These are phyloP conservation scores for Aspergillus carbonarius DNA, from an alignment of 2,329 filamentous ascomycete species.

Conservation along the genomic window DNA sequence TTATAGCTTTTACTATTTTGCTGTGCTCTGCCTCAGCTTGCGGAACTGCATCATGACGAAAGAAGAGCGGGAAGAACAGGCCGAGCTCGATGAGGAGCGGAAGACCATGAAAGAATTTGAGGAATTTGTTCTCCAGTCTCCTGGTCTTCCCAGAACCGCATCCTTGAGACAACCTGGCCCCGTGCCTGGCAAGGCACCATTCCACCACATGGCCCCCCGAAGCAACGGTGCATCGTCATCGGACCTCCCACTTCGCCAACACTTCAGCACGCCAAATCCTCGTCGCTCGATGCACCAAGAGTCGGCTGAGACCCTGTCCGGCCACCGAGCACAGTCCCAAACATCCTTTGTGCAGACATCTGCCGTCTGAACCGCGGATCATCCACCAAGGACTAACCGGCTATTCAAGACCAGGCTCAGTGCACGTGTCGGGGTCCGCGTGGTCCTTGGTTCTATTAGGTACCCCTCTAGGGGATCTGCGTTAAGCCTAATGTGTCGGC, in stretches of 20 bases:
- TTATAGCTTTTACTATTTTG: constrained; percentile 50
- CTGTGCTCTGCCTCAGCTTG: constrained; percentile 49
- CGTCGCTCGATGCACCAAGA: constrained; percentile 23
- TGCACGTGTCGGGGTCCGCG: neutral
- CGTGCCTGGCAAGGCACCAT: constrained; percentile 40
- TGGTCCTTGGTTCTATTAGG: neutral
- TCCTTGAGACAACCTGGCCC: constrained; percentile 12
- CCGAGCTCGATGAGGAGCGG: constrained; percentile 38
- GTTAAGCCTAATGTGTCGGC: neutral
- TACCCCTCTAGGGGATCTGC: neutral
- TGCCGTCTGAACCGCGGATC: constrained; percentile 22
- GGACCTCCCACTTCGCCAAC: constrained; percentile 43
- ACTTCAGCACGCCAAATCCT: constrained; percentile 27
- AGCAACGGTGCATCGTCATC: constrained; percentile 33
- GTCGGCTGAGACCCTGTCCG: constrained; percentile 19
- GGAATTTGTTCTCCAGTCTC: constrained; percentile 42
- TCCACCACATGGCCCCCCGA: constrained; percentile 44
- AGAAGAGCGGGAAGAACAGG: constrained; percentile 35
- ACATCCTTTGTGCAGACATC: constrained; percentile 48
- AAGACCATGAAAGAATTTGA: constrained; percentile 43
- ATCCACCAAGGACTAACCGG: too few species aligned
- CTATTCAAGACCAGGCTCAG: too few species aligned
- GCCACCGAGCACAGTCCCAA: constrained; percentile 20
- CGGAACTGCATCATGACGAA: constrained; percentile 49
- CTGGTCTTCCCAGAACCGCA: constrained; percentile 34